Conservation (phyloP, 1,284 basidiomycete genomes). For the Macrocybe sp. region DNA sequence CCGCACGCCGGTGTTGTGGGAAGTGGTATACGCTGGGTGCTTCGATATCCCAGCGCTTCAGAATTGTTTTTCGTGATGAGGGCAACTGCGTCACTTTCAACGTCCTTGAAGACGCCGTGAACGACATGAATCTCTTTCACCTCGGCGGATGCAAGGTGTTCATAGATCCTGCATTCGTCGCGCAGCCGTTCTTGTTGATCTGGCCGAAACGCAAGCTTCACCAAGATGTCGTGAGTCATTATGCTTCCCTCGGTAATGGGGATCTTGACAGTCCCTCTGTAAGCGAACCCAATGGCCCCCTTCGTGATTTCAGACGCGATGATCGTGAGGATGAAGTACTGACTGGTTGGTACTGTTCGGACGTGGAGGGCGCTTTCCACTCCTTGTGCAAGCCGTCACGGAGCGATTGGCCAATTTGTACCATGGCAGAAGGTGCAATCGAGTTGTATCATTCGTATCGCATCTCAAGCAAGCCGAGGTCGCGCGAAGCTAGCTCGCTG, state of each 20-base stretch:
- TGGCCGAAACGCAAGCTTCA: slow-evolving; percentile 8
- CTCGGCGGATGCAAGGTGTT: not conserved
- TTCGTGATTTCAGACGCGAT: not conserved
- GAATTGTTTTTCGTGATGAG: slow-evolving; percentile 6
- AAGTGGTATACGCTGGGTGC: no score
- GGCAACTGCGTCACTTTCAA: slow-evolving; percentile 3
- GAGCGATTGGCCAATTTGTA: not conserved
- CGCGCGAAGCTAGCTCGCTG: not conserved
- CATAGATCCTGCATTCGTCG: slow-evolving; percentile 7
- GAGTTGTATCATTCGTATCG: not conserved
- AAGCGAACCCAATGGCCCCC: not conserved
- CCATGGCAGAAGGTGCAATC: not conserved
- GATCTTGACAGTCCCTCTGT: not conserved
- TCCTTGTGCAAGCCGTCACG: not conserved
- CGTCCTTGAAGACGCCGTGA: slow-evolving; percentile 10
- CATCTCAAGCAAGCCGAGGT: not conserved
- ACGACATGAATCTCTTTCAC: not conserved
- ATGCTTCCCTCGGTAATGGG: slow-evolving; percentile 2
- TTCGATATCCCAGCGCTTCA: not conserved
- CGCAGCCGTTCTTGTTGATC: slow-evolving; percentile 1
- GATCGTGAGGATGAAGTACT: not conserved
- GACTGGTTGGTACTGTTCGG: not conserved
- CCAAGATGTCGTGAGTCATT: slow-evolving; percentile 2
- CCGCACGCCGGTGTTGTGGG: slow-evolving; percentile 10
- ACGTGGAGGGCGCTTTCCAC: no score